Evolutionary conservation across 768 basidiomycete species (phyloP), one percentile per base, ranked within the genome.

Genomic region (Pisolithus orientalis): DNA sequence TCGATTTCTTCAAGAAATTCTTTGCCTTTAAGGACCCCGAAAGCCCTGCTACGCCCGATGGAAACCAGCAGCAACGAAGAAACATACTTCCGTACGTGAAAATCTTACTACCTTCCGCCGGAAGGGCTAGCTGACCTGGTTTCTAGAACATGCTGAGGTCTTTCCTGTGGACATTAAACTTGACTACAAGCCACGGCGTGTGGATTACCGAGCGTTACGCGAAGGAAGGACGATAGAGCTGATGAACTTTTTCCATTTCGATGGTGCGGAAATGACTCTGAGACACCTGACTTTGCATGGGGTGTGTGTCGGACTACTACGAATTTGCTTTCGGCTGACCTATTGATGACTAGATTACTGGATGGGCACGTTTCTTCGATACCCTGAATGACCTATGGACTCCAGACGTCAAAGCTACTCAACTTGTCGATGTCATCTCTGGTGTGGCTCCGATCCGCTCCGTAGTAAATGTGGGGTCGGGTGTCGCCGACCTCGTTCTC

Each of bases 211-310:
- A 55, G 96, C 94, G 8, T 73, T 99, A 52, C 80, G 84, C 38
- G 87, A 94, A 55, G 96, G 96, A 13, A 83, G 79, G 67, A 94
- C 93, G 0, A 95, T 95, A 54, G 96, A 99, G 64, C 70, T 99
- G 44, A 98, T 99, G 95, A 99, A 99, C 65, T 98, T 99, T 69
- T 99, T 99, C 85, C 94, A 98, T 70, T 99, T 98, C 58, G 96
- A 98, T 60, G 94, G 92, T 0, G 90, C 95, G 4, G 96, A 97
- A 68, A 98, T 99, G 93, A 96, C 94, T 0, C 69, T 99, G 49
- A 78, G 96, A 52, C 94, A 96, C 62, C 86, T 98, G 57, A 92
- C 90, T 16, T 66, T 98, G 31, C 82, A 86, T 54, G 96, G 96
- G 29, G 94, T 97, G 66, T 63, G 91, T 76, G 16, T 13, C 44